These are phyloP conservation scores for Rhizopogon vulgaris DNA, from an alignment of 768 basidiomycete genomes.

Conservation along the genomic window DNA sequence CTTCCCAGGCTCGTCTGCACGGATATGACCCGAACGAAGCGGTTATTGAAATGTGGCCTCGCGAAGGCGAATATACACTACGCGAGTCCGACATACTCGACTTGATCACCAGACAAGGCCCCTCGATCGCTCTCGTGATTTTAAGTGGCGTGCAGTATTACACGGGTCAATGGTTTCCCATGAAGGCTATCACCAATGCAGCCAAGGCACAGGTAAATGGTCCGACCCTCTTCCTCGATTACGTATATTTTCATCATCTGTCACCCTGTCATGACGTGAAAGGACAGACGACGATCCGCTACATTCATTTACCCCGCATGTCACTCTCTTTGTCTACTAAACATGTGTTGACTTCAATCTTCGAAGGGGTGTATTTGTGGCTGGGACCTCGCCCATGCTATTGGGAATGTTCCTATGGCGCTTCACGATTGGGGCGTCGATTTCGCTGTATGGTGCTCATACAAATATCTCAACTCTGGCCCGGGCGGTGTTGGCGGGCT, in stretches of 20 bases:
- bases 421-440: conserved; percentile 94
- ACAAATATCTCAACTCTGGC: conserved; percentile 96
- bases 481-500: conserved; percentile 97
- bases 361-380: conserved; percentile 88
- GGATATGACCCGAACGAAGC: conserved; percentile 67
- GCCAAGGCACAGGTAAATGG: conserved; percentile 70
- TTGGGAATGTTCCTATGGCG: conserved; percentile 85
- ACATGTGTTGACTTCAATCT: conserved; percentile 6
- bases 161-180: conserved; percentile 92
- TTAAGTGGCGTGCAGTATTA: conserved; percentile 97
- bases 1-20: conserved; percentile 83
- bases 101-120: conserved; percentile 63
- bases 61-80: conserved; percentile 77
- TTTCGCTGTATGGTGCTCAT: conserved; percentile 98
- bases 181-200: conserved; percentile 75
- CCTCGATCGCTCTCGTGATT: conserved; percentile 81
- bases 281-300: conserved; percentile 8
- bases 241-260: conserved; percentile 16
- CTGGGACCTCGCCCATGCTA: conserved; percentile 95
- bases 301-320: conserved; percentile 9
- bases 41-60: conserved; percentile 75
- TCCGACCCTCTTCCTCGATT: conserved; percentile 11
- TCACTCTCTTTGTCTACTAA: conserved; percentile 7
- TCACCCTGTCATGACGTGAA: conserved; percentile 2
- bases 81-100: conserved; percentile 86